A percentile compares a stretch with the other conserved stretches of the same genome.
phyloP scores from a whole-genome alignment of 2,329 filamentous ascomycete genomes.

The Diaporthe sp. region DNA sequence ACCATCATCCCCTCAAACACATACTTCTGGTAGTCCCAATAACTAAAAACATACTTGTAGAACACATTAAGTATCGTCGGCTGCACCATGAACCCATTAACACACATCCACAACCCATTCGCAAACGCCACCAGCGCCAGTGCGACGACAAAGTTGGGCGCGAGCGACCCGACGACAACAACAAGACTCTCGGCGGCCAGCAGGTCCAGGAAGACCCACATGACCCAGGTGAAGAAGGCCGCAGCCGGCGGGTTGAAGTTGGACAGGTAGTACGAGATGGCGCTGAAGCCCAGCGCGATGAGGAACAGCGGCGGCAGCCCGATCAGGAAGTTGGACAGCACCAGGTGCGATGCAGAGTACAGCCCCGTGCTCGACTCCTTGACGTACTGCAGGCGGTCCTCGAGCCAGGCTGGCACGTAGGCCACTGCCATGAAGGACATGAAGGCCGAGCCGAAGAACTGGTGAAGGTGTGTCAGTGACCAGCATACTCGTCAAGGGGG shows the following conservation, averaged over 20 bases:
- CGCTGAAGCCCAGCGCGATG: conserved; percentile 80
- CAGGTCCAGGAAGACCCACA: conserved; percentile 89
- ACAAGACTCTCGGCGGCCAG: conserved; percentile 86
- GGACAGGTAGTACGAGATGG: conserved; percentile 83
- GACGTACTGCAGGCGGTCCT: conserved; percentile 78
- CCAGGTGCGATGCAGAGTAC: conserved; percentile 79
- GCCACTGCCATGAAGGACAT: conserved; percentile 88
- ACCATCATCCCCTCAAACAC: conserved; percentile 96
- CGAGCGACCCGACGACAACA: conserved; percentile 78
- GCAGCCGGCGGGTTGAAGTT: conserved; percentile 76
- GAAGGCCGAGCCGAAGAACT: conserved; percentile 78
- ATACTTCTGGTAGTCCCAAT: conserved; percentile 88
- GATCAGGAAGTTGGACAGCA: conserved; percentile 84
- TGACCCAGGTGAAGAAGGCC: conserved; percentile 82
- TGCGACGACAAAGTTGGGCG: conserved; percentile 84
- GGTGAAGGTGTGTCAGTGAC: neutral
- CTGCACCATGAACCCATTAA: conserved; percentile 84
- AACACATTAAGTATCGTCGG: conserved; percentile 82
- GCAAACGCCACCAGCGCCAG: conserved; percentile 86
- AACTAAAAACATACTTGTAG: conserved; percentile 89
- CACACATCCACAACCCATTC: conserved; percentile 91
- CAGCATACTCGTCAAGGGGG: neutral
- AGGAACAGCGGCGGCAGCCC: conserved; percentile 85
- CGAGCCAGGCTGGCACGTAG: conserved; percentile 86
- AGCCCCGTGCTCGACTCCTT: conserved; percentile 88